Evolutionary conservation across 2,329 filamentous ascomycete genomes (phyloP).

Genomic region (Metarhizium sp.): DNA sequence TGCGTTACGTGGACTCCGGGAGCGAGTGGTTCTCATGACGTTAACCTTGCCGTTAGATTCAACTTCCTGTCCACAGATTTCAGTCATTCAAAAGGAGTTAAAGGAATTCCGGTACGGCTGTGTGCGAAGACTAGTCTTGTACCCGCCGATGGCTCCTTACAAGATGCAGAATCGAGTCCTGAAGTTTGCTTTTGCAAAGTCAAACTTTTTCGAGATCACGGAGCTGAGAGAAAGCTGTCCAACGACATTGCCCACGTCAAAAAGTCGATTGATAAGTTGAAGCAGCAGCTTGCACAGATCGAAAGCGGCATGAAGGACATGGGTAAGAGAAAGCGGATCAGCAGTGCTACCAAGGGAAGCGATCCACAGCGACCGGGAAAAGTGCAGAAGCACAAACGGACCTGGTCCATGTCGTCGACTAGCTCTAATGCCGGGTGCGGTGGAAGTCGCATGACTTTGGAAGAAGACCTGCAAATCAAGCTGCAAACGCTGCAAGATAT

Average conservation of each 20-base stretch:
- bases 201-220: constrained; percentile 93
- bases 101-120: constrained; percentile 87
- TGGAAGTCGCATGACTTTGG: constrained; percentile 39
- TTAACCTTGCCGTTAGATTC: constrained; percentile 84
- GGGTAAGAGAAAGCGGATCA: constrained; percentile 52
- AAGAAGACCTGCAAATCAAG: constrained; percentile 73
- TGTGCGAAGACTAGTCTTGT: constrained; percentile 81
- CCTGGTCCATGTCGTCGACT: constrained; percentile 86
- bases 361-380: constrained; percentile 62
- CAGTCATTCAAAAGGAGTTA: constrained; percentile 96
- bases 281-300: constrained; percentile 80
- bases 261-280: constrained; percentile 92
- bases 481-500: constrained; percentile 73
- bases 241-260: constrained; percentile 94
- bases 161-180: constrained; percentile 33
- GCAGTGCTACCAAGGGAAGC: constrained; percentile 36
- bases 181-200: constrained; percentile 95
- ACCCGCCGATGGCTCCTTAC: constrained; percentile 39
- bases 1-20: constrained; percentile 81
- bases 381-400: constrained; percentile 80
- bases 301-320: constrained; percentile 60
- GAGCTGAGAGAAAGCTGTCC: constrained; percentile 86
- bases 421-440: constrained; percentile 43
- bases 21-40: constrained; percentile 59
- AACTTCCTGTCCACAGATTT: constrained; percentile 99